Percentiles rank a stretch among this genome's conserved stretches.
phyloP scores from a whole-genome alignment of 2,329 filamentous ascomycete species.

The Ophiognomonia clavigignenti-juglandacearum region DNA sequence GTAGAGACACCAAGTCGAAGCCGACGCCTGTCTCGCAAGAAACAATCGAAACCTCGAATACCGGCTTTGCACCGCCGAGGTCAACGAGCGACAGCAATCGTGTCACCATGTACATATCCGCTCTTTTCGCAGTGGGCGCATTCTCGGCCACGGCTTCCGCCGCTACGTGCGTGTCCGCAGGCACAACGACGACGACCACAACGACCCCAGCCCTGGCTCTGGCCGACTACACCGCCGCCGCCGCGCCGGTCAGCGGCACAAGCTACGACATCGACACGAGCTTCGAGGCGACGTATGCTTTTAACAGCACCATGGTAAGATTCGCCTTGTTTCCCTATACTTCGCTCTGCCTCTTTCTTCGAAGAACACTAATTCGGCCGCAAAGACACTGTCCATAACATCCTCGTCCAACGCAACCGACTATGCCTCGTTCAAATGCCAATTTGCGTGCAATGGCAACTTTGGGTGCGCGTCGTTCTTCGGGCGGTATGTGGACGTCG shows the following conservation, averaged over 20 bases:
- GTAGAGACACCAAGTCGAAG: too few species aligned
- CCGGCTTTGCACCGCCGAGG: too few species aligned
- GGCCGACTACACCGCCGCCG: slow-evolving; percentile 5
- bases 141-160: slow-evolving; percentile 1
- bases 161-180: slow-evolving; percentile 6
- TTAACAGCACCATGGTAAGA: slow-evolving; percentile 15
- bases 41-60: too few species aligned
- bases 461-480: slow-evolving; percentile 23
- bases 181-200: slow-evolving; percentile 1
- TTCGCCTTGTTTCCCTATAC: too few species aligned
- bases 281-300: slow-evolving; percentile 4
- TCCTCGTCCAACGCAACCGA: slow-evolving; percentile 15
- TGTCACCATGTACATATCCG: not conserved
- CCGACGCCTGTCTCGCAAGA: too few species aligned
- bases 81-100: not conserved
- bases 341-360: too few species aligned
- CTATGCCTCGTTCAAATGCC: slow-evolving; percentile 26
- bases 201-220: not conserved
- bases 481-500: slow-evolving; percentile 20
- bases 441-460: slow-evolving; percentile 24
- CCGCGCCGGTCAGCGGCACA: not conserved
- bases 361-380: too few species aligned
- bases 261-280: slow-evolving; percentile 13
- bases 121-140: not conserved
- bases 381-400: slow-evolving; percentile 12